Conservation (phyloP, 2,329 filamentous ascomycete genomes). For the Botrytis squamosa region DNA sequence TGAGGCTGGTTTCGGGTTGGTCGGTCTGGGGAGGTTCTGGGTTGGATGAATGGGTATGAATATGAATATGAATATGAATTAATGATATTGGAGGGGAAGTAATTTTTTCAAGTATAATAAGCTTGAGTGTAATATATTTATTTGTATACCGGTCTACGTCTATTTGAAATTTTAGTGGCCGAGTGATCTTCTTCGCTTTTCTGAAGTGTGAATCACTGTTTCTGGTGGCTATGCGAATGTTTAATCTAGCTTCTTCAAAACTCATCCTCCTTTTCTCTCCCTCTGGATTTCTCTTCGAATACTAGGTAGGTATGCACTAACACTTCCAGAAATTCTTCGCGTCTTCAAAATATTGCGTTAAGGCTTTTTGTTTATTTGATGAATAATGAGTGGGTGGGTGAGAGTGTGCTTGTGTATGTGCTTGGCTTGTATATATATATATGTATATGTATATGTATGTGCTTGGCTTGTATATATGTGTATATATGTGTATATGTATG, state of each 20-base stretch:
- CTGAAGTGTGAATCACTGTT: background rate
- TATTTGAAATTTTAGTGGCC: background rate
- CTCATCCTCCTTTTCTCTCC: slow-evolving; percentile 88
- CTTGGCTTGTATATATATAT: too few relatives aligned
- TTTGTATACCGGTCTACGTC: background rate
- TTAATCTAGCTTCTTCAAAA: slow-evolving; percentile 34
- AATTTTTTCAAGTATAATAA: background rate
- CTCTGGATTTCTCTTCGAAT: slow-evolving; percentile 68
- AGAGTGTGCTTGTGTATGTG: too few relatives aligned
- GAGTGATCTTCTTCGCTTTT: background rate
- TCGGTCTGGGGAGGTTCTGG: background rate
- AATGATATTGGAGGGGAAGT: background rate
- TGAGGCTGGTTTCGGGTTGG: background rate
- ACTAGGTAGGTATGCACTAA: too few relatives aligned
- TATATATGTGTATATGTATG: too few relatives aligned
- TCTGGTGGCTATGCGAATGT: background rate
- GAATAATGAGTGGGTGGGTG: too few relatives aligned
- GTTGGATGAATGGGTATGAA: background rate
- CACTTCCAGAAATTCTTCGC: slow-evolving; percentile 82
- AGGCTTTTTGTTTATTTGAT: too few relatives aligned
- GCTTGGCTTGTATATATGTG: too few relatives aligned
- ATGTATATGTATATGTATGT: too few relatives aligned
- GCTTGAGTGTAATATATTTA: slow-evolving; percentile 3
- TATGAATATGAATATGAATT: background rate
- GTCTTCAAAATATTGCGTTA: slow-evolving; percentile 72